Conservation (phyloP, 208 protist species). For the Phytomonas sp. region DNA sequence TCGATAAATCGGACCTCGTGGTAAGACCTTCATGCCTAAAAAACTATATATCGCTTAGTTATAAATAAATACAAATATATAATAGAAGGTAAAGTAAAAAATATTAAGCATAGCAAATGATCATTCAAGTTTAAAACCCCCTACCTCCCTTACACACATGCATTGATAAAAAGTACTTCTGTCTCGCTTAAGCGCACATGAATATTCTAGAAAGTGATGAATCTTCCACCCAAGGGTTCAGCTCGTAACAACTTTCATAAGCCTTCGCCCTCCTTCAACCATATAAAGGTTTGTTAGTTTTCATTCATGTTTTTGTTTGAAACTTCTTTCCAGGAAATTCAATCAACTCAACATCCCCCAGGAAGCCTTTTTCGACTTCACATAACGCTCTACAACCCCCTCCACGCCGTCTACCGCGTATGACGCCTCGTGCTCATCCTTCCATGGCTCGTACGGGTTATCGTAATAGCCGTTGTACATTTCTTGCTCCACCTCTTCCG, state of each 20-base stretch:
- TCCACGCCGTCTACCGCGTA: constrained; percentile 80
- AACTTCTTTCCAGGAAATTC: not conserved
- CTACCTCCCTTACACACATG: no score
- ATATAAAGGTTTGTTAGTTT: no score
- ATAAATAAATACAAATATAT: not conserved
- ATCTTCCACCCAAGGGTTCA: not conserved
- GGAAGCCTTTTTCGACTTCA: constrained; percentile 62
- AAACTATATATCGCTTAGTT: not conserved
- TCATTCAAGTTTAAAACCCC: no score
- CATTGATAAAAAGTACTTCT: not conserved
- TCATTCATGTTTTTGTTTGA: not conserved
- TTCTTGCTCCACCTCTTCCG: constrained; percentile 69
- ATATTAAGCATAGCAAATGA: no score
- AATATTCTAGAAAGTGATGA: not conserved
- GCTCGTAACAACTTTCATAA: not conserved
- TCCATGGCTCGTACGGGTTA: constrained; percentile 82
- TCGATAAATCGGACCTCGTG: constrained; percentile 23
- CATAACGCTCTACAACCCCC: constrained; percentile 59
- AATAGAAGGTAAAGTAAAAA: not conserved
- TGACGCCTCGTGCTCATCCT: constrained; percentile 62
- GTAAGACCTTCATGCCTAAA: constrained; percentile 24
- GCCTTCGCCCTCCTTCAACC: no score
- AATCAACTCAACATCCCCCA: constrained; percentile 75
- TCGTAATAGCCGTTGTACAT: constrained; percentile 80
- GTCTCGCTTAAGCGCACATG: not conserved